phyloP scores from a whole-genome alignment of 306 rosid species.

The Begonia masoniana region DNA sequence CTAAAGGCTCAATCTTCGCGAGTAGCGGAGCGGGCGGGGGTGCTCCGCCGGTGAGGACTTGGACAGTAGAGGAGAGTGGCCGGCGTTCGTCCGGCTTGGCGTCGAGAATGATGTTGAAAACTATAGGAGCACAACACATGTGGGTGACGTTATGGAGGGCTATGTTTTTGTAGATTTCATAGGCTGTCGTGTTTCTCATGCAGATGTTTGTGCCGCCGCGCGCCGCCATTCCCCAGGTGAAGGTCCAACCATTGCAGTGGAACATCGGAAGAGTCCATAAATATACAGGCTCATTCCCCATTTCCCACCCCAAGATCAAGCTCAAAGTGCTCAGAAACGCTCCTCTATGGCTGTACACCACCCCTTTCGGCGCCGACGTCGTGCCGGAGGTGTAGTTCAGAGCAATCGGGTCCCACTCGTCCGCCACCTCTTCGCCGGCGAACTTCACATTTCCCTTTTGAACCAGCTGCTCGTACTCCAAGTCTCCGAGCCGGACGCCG shows the following conservation, averaged over 20 bases:
- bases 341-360: conserved; percentile 80
- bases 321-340: conserved; percentile 74
- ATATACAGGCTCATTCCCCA: conserved; percentile 63
- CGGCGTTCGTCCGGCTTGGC: conserved; percentile 24
- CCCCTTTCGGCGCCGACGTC: conserved; percentile 83
- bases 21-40: conserved; percentile 67
- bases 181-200: conserved; percentile 39
- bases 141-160: conserved; percentile 51
- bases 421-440: conserved; percentile 11
- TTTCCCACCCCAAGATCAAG: conserved; percentile 62
- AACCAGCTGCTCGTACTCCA: conserved; percentile 66
- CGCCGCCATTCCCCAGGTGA: conserved; percentile 89
- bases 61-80: conserved; percentile 15
- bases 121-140: conserved; percentile 87
- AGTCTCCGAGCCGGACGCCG: conserved; percentile 46
- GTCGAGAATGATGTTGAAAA: conserved; percentile 55
- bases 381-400: conserved; percentile 90
- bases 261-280: conserved; percentile 91
- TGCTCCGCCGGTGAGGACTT: conserved; percentile 83
- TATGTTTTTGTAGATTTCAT: conserved; percentile 44
- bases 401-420: conserved; percentile 72
- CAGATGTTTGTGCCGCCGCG: conserved; percentile 85
- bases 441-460: conserved; percentile 27
- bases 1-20: conserved; percentile 35
- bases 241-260: conserved; percentile 97